Evolutionary conservation across 2,329 filamentous ascomycete species (phyloP).

Genomic region (Dothidotthia symphoricarpi): DNA sequence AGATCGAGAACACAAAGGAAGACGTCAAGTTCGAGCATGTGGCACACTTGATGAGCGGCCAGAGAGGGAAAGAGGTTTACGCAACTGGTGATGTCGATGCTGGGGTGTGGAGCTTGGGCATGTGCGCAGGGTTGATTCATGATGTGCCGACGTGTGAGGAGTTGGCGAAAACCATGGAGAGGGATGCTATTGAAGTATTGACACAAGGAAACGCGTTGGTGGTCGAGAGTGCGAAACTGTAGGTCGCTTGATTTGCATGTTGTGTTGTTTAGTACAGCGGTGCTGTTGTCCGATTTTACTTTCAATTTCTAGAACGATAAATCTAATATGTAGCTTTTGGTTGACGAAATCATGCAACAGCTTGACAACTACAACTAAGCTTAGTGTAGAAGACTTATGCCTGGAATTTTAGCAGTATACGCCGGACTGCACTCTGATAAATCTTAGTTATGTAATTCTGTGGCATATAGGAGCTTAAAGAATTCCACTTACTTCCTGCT

Average conservation of each 20-base stretch:
- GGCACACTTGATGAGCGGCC: constrained; percentile 30
- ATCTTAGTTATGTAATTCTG: too few relatives aligned
- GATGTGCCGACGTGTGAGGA: constrained; percentile 48
- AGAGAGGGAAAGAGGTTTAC: constrained; percentile 27
- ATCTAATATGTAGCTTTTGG: too few relatives aligned
- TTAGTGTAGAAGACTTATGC: too few relatives aligned
- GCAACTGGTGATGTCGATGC: constrained; percentile 30
- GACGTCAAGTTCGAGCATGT: constrained; percentile 29
- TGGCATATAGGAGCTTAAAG: too few relatives aligned
- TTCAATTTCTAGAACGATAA: too few relatives aligned
- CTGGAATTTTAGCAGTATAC: too few relatives aligned
- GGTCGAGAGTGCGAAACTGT: constrained; percentile 16
- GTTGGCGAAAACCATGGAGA: constrained; percentile 28
- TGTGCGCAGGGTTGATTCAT: constrained; percentile 73
- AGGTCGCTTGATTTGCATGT: neutral
- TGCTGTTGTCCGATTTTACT: too few relatives aligned
- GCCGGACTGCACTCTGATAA: too few relatives aligned
- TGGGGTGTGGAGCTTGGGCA: constrained; percentile 69
- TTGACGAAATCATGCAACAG: too few relatives aligned
- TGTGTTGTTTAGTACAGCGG: neutral
- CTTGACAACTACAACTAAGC: too few relatives aligned
- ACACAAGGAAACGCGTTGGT: constrained; percentile 19
- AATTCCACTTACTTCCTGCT: too few relatives aligned
- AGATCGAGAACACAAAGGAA: constrained; percentile 28
- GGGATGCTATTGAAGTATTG: constrained; percentile 25